phyloP scores from a whole-genome alignment of 345 rosid genomes.

The Reutealis trisperma region DNA sequence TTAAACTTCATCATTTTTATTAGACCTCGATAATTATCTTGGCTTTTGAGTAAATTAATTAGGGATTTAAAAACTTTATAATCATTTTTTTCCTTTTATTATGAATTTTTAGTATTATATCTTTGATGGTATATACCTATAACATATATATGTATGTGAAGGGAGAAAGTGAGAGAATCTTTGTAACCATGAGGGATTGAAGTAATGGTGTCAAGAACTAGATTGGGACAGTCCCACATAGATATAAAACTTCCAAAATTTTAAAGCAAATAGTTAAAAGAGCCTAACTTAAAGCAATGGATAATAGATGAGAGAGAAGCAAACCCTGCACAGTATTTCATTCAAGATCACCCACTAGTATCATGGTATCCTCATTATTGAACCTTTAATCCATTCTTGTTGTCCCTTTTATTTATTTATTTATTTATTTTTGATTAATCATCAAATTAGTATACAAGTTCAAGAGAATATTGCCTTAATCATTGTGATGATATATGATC shows the following conservation, averaged over 20 bases:
- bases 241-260: conserved; percentile 18
- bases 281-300: background rate
- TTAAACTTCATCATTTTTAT: no score
- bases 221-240: conserved; percentile 16
- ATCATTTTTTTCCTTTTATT: no score
- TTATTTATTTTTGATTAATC: background rate
- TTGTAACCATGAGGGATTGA: conserved; percentile 9
- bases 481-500: background rate
- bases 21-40: no score
- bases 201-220: conserved; percentile 19
- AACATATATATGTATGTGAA: background rate
- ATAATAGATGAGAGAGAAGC: conserved; percentile 47
- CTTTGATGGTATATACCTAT: background rate
- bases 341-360: conserved; percentile 5
- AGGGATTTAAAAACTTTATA: no score
- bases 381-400: background rate
- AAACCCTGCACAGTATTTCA: background rate
- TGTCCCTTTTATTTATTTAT: conserved; percentile 5
- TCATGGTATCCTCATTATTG: background rate
- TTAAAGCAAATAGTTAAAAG: conserved; percentile 10
- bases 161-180: background rate
- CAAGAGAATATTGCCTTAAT: conserved; percentile 22
- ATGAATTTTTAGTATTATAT: no score
- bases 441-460: background rate
- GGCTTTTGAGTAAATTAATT: no score